Evolutionary conservation across 2,329 filamentous ascomycete genomes (phyloP).

Genomic region (Cryphonectria nitschkei): DNA sequence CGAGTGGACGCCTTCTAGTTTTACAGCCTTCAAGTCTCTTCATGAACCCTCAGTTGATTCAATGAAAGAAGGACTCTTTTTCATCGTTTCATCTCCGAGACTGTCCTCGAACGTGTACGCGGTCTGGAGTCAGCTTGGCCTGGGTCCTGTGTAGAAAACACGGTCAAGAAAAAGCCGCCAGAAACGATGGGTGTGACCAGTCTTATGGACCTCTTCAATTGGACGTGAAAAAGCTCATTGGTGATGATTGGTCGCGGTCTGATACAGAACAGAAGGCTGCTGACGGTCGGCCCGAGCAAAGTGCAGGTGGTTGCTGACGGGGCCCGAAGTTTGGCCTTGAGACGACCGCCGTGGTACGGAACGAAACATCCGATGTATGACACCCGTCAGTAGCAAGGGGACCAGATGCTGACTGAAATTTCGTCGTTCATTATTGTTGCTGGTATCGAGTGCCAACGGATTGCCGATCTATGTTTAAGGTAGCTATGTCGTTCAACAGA

Average conservation of each 20-base stretch:
- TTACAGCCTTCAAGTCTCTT: background rate
- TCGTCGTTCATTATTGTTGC: too few relatives aligned
- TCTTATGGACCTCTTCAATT: background rate
- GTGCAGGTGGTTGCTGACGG: slow-evolving; percentile 1
- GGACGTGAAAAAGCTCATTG: background rate
- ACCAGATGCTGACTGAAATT: too few relatives aligned
- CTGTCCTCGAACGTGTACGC: background rate
- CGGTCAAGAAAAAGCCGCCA: background rate
- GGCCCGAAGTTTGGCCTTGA: background rate
- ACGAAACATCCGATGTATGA: slow-evolving; percentile 3
- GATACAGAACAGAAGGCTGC: background rate
- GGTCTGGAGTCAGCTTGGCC: background rate
- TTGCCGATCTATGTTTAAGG: background rate
- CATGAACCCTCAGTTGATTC: background rate
- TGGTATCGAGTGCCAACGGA: background rate
- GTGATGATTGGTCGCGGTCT: background rate
- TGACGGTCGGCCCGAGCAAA: background rate
- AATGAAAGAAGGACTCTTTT: background rate
- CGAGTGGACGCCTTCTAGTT: background rate
- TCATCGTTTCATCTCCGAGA: slow-evolving; percentile 1
- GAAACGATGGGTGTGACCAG: background rate
- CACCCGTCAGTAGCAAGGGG: background rate
- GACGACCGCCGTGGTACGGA: background rate
- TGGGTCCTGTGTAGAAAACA: background rate
- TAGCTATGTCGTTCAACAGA: too few relatives aligned